Base-by-base conservation (phyloP, 208 protist species). In the Naegleria fowleri region DNA sequence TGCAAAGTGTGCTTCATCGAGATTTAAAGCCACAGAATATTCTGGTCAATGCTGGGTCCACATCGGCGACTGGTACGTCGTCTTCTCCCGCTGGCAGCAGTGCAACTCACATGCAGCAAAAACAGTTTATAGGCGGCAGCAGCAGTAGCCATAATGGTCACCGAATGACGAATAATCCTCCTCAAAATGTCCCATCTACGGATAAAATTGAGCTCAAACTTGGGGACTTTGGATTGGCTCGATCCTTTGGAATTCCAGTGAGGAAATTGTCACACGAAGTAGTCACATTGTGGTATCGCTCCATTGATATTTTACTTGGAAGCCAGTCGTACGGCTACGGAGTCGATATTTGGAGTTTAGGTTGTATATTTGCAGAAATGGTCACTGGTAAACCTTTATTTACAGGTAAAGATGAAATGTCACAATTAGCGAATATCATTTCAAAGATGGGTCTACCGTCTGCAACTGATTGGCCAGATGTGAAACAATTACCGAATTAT, bases 401-500 rank as follows among this genome's bases (percentile, higher is more conserved):
- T 33, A 84, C 38, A 16, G 76, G 76, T 39, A 84, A 84, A 84
- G 76, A 40, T 36, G 76, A 84, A 84, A 19, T 40, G 33, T 40
- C 29, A 38, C 76, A 84, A 84, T 33, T 84, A 41, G 29, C 38
- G 11, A 84, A 36, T 15, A 84, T 84, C 15, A 41, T 84, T 40
- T 84, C 76, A 0, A 33, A 41, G 29, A 41, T 36, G 33, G 76
- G 76, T 19, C 15, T 40, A 5, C 76, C 76, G 39, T 36, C 29
- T 6, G 29, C 0, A 36, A 79, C 19, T 1, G 67, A 79, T 36
- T 79, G 67, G 67, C 67, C 67, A 9, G n/a, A 83, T 67, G 98
- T 99, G 25, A 97, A 95, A 22, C 91, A 95, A 25, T 95, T 99
- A 41, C 97, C 96, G 29, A 97, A 99, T 92, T 99, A 98, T 76